A percentile compares a stretch with the other conserved stretches of the same genome.
Evolutionary conservation across 768 basidiomycete species (phyloP).

Genomic region (Scleroderma citrinum): DNA sequence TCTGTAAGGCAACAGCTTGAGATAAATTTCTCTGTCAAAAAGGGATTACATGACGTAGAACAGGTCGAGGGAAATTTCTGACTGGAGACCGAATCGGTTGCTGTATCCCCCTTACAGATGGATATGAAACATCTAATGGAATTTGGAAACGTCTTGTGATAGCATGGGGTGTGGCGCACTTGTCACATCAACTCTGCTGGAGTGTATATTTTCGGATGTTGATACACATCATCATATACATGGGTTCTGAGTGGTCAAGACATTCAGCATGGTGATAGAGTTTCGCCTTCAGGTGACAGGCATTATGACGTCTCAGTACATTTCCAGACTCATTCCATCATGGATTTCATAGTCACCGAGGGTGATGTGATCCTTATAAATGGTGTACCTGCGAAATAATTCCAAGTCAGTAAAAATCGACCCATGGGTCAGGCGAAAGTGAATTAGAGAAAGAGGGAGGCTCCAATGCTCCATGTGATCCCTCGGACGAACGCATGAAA

Average conservation of each 20-base stretch:
- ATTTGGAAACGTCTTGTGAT: background rate
- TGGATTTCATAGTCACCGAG: conserved; percentile 89
- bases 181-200: background rate
- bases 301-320: conserved; percentile 50
- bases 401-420: background rate
- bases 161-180: background rate
- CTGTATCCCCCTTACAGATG: conserved; percentile 9
- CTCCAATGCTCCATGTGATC: background rate
- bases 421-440: background rate
- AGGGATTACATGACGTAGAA: too few relatives aligned
- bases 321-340: conserved; percentile 90
- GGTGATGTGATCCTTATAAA: conserved; percentile 95
- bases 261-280: conserved; percentile 3
- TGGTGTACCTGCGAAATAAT: conserved; percentile 65
- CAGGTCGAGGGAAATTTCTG: too few relatives aligned
- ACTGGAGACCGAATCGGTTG: conserved; percentile 10
- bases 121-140: background rate
- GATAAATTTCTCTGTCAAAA: too few relatives aligned
- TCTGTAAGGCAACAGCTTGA: background rate
- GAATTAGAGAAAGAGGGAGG: background rate
- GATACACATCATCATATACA: conserved; percentile 10
- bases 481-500: background rate
- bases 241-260: background rate
- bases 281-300: background rate
- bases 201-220: conserved; percentile 1